Percentiles rank a stretch among this genome's conserved stretches.
Evolutionary conservation across 495 filamentous ascomycete species (phyloP).

Genomic region (Neurospora sp.): DNA sequence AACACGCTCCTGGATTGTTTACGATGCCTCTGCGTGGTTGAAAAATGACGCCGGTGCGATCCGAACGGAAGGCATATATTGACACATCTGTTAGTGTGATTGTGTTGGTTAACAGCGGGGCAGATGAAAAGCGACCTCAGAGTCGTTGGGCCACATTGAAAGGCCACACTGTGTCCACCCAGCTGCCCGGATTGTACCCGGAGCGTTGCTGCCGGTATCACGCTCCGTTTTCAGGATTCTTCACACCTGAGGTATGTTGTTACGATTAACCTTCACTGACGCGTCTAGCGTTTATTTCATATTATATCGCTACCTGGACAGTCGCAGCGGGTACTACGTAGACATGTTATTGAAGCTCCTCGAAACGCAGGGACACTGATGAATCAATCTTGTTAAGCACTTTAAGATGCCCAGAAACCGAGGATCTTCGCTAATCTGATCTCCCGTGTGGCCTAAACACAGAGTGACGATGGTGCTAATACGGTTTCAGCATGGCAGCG

Average conservation of each 20-base stretch:
- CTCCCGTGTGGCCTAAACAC: neutral
- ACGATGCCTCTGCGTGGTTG: neutral
- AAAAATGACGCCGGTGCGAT: conserved; percentile 3
- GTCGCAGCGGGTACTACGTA: neutral
- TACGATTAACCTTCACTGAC: neutral
- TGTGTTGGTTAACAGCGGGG: neutral
- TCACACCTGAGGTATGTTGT: neutral
- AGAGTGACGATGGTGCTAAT: neutral
- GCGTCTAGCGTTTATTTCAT: neutral
- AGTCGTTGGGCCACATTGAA: neutral
- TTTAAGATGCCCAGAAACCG: neutral
- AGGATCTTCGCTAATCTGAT: neutral
- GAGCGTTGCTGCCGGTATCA: neutral
- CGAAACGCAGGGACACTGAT: neutral
- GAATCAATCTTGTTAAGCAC: neutral
- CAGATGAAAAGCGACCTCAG: neutral
- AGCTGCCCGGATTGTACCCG: neutral
- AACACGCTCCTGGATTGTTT: neutral
- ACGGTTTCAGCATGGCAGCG: neutral
- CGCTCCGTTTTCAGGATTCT: neutral
- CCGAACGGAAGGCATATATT: conserved; percentile 7
- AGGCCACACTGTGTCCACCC: neutral
- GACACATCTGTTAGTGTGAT: conserved; percentile 1
- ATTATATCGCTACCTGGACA: neutral
- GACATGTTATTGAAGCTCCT: neutral